A percentile compares a stretch with the other conserved stretches of the same genome.
These are phyloP conservation scores for Adiantum capillusveneris DNA, from an alignment of 75 land plant genomes.

Conservation along the genomic window DNA sequence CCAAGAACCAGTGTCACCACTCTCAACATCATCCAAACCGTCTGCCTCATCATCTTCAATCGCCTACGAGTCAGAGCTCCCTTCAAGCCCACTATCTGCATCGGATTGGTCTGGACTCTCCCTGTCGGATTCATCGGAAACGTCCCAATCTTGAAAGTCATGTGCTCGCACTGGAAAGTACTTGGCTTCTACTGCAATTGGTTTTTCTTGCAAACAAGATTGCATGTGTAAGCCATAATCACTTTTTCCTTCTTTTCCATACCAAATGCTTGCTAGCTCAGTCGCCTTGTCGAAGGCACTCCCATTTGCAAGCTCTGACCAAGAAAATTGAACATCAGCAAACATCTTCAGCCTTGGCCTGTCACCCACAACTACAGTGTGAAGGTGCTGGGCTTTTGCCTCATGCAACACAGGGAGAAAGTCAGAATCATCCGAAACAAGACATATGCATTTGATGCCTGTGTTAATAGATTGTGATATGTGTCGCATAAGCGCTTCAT, in stretches of 20 bases:
- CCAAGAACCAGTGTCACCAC: too few species aligned
- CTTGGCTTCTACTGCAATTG: too few species aligned
- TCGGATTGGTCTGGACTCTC: too few species aligned
- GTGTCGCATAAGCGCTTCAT: slow-evolving; percentile 39
- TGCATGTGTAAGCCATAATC: too few species aligned
- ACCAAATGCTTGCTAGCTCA: neutral
- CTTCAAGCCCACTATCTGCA: too few species aligned
- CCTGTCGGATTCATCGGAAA: too few species aligned
- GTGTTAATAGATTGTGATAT: slow-evolving; percentile 44
- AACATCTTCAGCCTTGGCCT: slow-evolving; percentile 37
- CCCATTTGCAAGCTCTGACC: slow-evolving; percentile 65
- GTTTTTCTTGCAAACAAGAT: too few species aligned
- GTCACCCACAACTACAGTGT: slow-evolving; percentile 79
- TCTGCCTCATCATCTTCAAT: too few species aligned
- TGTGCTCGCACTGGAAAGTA: too few species aligned
- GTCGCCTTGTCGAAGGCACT: slow-evolving; percentile 22
- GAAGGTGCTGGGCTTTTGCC: slow-evolving; percentile 45
- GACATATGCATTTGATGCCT: slow-evolving; percentile 44
- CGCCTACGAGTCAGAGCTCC: too few species aligned
- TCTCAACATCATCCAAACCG: too few species aligned
- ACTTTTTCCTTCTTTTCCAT: neutral
- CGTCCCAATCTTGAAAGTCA: too few species aligned
- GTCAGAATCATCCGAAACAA: slow-evolving; percentile 73
- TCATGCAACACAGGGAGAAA: slow-evolving; percentile 49
- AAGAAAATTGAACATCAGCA: slow-evolving; percentile 59